Evolutionary conservation across 768 basidiomycete species (phyloP).

Genomic region (Kwoniella bestiolae): DNA sequence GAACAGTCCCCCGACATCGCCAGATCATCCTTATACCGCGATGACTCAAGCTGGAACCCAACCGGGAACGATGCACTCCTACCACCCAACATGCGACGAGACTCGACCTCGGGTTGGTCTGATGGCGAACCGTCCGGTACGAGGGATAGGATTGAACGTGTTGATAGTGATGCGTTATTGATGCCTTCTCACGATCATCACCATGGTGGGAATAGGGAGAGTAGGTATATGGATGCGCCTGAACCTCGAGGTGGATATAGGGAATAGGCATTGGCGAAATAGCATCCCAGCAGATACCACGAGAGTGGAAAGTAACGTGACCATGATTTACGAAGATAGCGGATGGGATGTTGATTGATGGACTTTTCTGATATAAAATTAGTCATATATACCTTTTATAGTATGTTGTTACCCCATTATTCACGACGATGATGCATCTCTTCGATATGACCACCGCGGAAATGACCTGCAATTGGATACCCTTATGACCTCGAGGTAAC

Average conservation of each 20-base stretch:
- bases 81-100: constrained; percentile 43
- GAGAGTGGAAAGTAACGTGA: too few relatives aligned
- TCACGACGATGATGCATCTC: neutral
- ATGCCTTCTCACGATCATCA: constrained; percentile 11
- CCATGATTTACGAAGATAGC: too few relatives aligned
- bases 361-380: neutral
- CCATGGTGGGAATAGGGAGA: constrained; percentile 11
- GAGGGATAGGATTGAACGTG: constrained; percentile 7
- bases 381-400: neutral
- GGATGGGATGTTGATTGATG: neutral
- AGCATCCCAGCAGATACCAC: too few relatives aligned
- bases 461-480: too few relatives aligned
- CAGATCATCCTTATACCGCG: constrained; percentile 35
- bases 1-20: constrained; percentile 36
- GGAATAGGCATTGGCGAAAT: too few relatives aligned
- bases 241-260: constrained; percentile 8
- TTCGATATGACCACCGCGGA: neutral
- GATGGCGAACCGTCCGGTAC: constrained; percentile 22
- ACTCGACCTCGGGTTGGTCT: constrained; percentile 30
- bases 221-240: constrained; percentile 20
- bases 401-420: neutral
- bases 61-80: constrained; percentile 6
- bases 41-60: constrained; percentile 29
- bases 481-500: neutral
- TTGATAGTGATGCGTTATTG: constrained; percentile 45